Percentiles rank a stretch among this genome's conserved stretches.
These are phyloP conservation scores for Adansonia madagascariensis DNA, from an alignment of 441 rosid genomes.

Conservation along the genomic window DNA sequence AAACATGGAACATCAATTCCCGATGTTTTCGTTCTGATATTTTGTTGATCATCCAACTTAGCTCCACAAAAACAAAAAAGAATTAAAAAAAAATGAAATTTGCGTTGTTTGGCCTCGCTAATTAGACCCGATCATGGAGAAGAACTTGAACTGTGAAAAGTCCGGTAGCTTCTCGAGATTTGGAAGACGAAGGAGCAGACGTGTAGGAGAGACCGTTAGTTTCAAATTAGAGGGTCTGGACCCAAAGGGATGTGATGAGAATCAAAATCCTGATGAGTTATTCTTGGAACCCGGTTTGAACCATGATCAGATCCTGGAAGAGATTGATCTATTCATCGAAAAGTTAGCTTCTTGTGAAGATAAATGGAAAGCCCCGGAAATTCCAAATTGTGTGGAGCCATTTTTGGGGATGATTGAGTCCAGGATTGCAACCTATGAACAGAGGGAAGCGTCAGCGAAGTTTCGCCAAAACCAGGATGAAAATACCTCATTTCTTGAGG, in stretches of 20 bases:
- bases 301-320: constrained; percentile 41
- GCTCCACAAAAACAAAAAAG: neutral
- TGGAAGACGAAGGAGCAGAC: constrained; percentile 10
- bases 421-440: constrained; percentile 43
- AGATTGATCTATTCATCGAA: constrained; percentile 51
- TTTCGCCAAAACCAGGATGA: constrained; percentile 45
- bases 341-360: constrained; percentile 21
- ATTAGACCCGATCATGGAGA: constrained; percentile 32
- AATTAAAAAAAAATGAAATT: neutral
- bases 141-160: constrained; percentile 25
- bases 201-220: neutral
- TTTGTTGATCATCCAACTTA: neutral
- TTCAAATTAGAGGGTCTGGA: constrained; percentile 2
- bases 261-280: constrained; percentile 8
- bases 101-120: constrained; percentile 8
- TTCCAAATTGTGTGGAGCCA: constrained; percentile 48
- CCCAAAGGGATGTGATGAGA: neutral
- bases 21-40: constrained; percentile 5
- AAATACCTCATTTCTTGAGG: constrained; percentile 46
- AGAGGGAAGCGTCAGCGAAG: constrained; percentile 28
- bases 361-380: constrained; percentile 28
- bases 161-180: constrained; percentile 26
- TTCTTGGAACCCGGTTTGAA: constrained; percentile 11
- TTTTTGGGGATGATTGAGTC: constrained; percentile 50
- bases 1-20: constrained; percentile 8